phyloP scores from a whole-genome alignment of 495 filamentous ascomycete species.

The Apodospora peruviana region DNA sequence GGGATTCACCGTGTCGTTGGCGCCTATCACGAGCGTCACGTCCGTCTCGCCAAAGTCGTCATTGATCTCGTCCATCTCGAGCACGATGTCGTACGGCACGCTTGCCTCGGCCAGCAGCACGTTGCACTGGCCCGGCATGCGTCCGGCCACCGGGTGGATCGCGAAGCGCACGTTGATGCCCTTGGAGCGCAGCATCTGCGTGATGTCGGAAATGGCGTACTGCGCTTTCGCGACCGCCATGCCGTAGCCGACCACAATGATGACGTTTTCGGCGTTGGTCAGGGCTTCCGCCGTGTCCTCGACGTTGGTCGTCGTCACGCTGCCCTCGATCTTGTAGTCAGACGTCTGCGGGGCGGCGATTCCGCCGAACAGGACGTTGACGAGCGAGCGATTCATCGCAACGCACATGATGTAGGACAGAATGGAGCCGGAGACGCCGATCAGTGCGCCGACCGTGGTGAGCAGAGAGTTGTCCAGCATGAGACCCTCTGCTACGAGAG shows the following conservation, averaged over 20 bases:
- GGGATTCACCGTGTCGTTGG: constrained; percentile 82
- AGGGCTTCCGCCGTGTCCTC: constrained; percentile 71
- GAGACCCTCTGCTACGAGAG: constrained; percentile 74
- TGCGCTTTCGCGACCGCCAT: constrained; percentile 88
- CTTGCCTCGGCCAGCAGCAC: constrained; percentile 75
- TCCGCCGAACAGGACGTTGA: constrained; percentile 77
- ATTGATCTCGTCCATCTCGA: constrained; percentile 90
- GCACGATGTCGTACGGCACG: constrained; percentile 78
- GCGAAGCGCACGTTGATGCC: constrained; percentile 77
- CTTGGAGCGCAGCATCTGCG: constrained; percentile 58
- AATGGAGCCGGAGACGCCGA: constrained; percentile 76
- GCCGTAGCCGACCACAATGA: constrained; percentile 79
- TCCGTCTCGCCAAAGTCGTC: constrained; percentile 79
- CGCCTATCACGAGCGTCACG: constrained; percentile 78
- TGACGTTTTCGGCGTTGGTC: constrained; percentile 65
- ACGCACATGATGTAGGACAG: constrained; percentile 78
- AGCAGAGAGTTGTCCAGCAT: constrained; percentile 82
- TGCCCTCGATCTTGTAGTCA: constrained; percentile 68
- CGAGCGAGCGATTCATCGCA: constrained; percentile 76
- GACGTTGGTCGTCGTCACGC: constrained; percentile 62
- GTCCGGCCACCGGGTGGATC: constrained; percentile 76
- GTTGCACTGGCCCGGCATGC: constrained; percentile 86
- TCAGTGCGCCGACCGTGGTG: constrained; percentile 72
- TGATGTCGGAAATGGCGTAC: constrained; percentile 76
- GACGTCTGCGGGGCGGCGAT: constrained; percentile 54